Evolutionary conservation across 1,284 basidiomycete species (phyloP).

Genomic region (Fistulinella cinereoalba): DNA sequence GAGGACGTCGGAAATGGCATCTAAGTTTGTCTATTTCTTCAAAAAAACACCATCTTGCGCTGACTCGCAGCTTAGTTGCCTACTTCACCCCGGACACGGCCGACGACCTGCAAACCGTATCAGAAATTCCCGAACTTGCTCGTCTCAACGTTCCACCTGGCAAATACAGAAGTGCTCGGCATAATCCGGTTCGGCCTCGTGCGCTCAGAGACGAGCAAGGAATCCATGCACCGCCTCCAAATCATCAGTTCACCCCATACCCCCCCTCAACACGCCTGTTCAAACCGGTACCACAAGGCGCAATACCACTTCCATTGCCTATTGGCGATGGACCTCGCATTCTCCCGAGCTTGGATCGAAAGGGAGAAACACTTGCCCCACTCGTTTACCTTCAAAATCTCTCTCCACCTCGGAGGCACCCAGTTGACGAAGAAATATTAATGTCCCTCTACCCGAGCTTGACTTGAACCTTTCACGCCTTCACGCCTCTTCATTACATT

Average conservation of each 20-base stretch:
- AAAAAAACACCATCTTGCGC: constrained; percentile 1
- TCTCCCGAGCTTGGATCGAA: constrained; percentile 13
- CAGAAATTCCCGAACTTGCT: constrained; percentile 54
- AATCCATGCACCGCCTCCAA: constrained; percentile 7
- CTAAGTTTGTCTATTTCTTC: constrained; percentile 50
- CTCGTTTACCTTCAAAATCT: constrained; percentile 52
- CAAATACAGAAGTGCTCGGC: constrained; percentile 62
- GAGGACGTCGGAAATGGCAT: constrained; percentile 73
- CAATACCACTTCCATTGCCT: constrained; percentile 1
- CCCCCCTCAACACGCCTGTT: constrained; percentile 26
- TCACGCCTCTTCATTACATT: constrained; percentile 1
- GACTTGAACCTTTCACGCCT: constrained; percentile 20
- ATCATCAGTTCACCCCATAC: constrained; percentile 33
- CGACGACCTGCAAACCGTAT: constrained; percentile 53
- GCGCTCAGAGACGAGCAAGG: constrained; percentile 23
- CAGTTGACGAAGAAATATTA: constrained; percentile 58
- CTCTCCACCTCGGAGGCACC: constrained; percentile 48
- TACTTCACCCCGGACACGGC: constrained; percentile 66
- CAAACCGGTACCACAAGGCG: constrained; percentile 11
- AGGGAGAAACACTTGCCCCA: constrained; percentile 45
- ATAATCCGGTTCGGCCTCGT: constrained; percentile 34
- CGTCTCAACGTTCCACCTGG: constrained; percentile 54
- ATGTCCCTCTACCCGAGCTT: constrained; percentile 46
- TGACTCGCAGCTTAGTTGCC: constrained; percentile 47
- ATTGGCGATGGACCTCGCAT: constrained; percentile 3